Conservation (phyloP, 495 filamentous ascomycete species). For the Penicillium alfredii region DNA sequence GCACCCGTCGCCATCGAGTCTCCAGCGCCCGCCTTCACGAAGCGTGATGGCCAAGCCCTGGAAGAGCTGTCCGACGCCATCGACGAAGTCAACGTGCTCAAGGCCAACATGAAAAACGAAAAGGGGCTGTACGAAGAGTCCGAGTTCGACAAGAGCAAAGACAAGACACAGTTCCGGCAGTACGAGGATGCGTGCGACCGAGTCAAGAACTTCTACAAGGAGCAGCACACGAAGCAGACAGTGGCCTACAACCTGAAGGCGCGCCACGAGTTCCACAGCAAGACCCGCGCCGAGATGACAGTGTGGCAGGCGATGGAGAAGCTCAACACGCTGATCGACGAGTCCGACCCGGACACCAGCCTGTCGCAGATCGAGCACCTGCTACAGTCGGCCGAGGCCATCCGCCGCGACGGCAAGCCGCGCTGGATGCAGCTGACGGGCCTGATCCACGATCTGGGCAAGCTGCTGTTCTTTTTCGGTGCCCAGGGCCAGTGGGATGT, state of each 20-base stretch:
- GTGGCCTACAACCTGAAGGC: slow-evolving; percentile 77
- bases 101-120: slow-evolving; percentile 49
- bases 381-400: slow-evolving; percentile 79
- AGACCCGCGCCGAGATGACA: slow-evolving; percentile 66
- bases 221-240: slow-evolving; percentile 80
- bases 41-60: slow-evolving; percentile 63
- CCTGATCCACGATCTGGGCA: slow-evolving; percentile 86
- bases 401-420: slow-evolving; percentile 81
- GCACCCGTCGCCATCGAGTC: slow-evolving; percentile 27
- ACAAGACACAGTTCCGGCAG: slow-evolving; percentile 75
- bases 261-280: slow-evolving; percentile 62
- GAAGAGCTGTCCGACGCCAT: slow-evolving; percentile 74
- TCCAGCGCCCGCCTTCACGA: slow-evolving; percentile 23
- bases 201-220: slow-evolving; percentile 76
- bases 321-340: slow-evolving; percentile 82
- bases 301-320: slow-evolving; percentile 89
- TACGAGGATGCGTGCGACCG: slow-evolving; percentile 73
- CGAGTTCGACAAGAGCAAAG: slow-evolving; percentile 67
- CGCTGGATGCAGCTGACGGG: slow-evolving; percentile 89
- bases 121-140: slow-evolving; percentile 56
- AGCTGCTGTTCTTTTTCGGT: slow-evolving; percentile 78
- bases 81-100: slow-evolving; percentile 75
- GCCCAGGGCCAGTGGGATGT: slow-evolving; percentile 87
- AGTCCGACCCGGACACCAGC: slow-evolving; percentile 80
- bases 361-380: slow-evolving; percentile 85